Evolutionary conservation across 441 rosid genomes (phyloP), one percentile per base, ranked within the genome.

Genomic region (Theobroma grandiflorum): DNA sequence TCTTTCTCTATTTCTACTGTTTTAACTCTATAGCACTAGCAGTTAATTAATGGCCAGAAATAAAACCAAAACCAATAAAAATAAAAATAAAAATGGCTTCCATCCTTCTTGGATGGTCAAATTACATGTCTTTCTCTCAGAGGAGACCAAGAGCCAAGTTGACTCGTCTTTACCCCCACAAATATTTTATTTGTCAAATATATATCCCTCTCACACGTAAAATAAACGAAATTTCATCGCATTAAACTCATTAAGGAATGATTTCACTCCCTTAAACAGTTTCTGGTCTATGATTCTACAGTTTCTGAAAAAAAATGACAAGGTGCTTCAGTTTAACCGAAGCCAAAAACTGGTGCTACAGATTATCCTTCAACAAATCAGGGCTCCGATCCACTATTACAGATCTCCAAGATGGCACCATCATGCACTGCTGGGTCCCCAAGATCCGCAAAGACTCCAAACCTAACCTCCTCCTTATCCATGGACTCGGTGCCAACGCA

Each of bases 391-490:
- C 95, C 80, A 76, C 89, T 20, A 38, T 80, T 77, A 89, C 92
- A 8, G 94, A 92, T 78, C 89, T 95, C 82, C 61, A 85, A 62
- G 95, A 93, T 47, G 94, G 94, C 76, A 93, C 95, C 74, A 74
- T 90, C 31, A 87, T 95, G 74, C 95, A 95, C 84, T 90, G 92
- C 66, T 95, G 96, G 96, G 88, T 89, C 73, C 95, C 98, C 79
- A 83, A 81, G 38, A 80, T 69, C 80, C 80, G 50, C n/a, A 57
- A 16, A 1, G 82, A 72, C 37, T 52, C 85, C 22, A 92, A 92
- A 77, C 94, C 91, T 1, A 82, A 92, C 78, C 95, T 94, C 79
- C 86, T 95, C 69, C 89, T 94, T 49, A 83, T 95, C 86, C 97
- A 95, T 72, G 98, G 98, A 5, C 70, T 94, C 1, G 96, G 97